These are phyloP conservation scores for Mycothermus thermophilus DNA, from an alignment of 495 filamentous ascomycete genomes.

Conservation along the genomic window DNA sequence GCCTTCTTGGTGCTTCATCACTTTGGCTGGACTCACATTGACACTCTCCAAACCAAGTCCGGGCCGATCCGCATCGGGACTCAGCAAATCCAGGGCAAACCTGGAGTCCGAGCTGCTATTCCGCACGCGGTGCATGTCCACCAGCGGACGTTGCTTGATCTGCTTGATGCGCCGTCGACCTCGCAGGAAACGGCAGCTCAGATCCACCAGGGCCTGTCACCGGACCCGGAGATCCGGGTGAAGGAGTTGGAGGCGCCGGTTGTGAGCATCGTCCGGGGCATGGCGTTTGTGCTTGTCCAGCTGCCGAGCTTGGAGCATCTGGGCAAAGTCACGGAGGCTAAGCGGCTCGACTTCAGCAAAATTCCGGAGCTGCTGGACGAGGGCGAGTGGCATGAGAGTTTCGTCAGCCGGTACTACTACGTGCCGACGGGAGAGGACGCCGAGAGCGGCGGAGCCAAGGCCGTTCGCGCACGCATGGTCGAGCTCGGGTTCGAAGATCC, in stretches of 20 bases:
- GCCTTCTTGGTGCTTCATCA: constrained; percentile 39
- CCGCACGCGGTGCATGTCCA: constrained; percentile 58
- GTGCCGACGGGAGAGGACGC: constrained; percentile 20
- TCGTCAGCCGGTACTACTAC: constrained; percentile 44
- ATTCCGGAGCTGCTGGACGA: constrained; percentile 34
- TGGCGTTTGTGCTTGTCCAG: constrained; percentile 47
- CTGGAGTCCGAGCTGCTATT: constrained; percentile 38
- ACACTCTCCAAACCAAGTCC: constrained; percentile 45
- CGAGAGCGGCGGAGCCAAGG: constrained; percentile 3
- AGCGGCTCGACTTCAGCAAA: constrained; percentile 17
- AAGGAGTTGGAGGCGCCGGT: constrained; percentile 31
- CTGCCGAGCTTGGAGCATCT: constrained; percentile 36
- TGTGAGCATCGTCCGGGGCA: constrained; percentile 55
- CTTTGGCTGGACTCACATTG: constrained; percentile 19
- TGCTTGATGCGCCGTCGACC: background rate
- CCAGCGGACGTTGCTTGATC: constrained; percentile 14
- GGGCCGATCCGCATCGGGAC: constrained; percentile 33
- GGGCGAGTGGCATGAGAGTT: constrained; percentile 39
- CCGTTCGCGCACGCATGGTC: constrained; percentile 36
- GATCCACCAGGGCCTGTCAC: constrained; percentile 11
- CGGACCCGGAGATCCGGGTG: constrained; percentile 14
- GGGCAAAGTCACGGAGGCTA: constrained; percentile 13
- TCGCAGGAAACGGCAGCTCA: background rate
- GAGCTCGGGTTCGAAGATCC: constrained; percentile 50
- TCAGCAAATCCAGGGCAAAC: background rate